Percentiles rank a stretch among this genome's conserved stretches.
These are phyloP conservation scores for Pseudopediastrum boryanum DNA, from an alignment of 139 green algal species.

Conservation along the genomic window DNA sequence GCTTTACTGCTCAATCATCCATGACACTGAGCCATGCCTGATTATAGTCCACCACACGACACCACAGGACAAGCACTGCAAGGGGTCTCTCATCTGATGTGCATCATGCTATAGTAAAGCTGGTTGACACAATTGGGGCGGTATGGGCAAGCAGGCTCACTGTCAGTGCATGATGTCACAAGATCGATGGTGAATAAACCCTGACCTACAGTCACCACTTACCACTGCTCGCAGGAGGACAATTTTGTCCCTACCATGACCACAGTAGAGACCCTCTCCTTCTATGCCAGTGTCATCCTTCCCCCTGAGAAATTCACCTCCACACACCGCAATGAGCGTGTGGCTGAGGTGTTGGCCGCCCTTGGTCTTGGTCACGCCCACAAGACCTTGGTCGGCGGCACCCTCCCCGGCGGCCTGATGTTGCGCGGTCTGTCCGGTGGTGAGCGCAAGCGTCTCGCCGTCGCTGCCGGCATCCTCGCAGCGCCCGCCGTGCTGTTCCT, in stretches of 20 bases:
- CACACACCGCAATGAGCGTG: neutral
- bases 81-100: no score
- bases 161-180: no score
- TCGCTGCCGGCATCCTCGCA: slow-evolving; percentile 75
- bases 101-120: no score
- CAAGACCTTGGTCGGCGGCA: slow-evolving; percentile 61
- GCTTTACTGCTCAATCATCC: no score
- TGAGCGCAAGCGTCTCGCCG: slow-evolving; percentile 87
- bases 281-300: slow-evolving; percentile 38
- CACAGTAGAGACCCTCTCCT: slow-evolving; percentile 35
- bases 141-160: no score
- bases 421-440: slow-evolving; percentile 74
- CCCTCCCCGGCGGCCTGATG: slow-evolving; percentile 70
- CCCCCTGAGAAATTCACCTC: neutral
- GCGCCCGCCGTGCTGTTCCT: slow-evolving; percentile 64
- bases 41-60: no score
- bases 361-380: slow-evolving; percentile 11
- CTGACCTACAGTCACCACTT: no score
- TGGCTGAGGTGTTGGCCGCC: slow-evolving; percentile 19
- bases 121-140: no score
- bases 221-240: slow-evolving; percentile 32
- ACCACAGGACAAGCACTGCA: no score
- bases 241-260: slow-evolving; percentile 48
- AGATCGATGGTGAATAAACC: no score
- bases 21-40: no score